Base-by-base conservation (phyloP, 331 rosid species). In the Quercus phellos region DNA sequence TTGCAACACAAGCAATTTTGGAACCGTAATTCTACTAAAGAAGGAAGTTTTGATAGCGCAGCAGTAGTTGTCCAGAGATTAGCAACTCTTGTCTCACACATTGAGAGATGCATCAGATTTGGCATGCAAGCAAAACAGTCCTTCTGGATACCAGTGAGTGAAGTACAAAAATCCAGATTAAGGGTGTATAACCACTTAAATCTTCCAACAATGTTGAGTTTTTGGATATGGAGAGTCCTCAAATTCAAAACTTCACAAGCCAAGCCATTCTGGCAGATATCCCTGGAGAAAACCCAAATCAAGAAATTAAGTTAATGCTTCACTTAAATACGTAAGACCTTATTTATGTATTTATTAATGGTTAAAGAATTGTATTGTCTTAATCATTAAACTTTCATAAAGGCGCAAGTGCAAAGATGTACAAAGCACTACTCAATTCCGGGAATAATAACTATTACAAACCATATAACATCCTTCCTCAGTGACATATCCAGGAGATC, bases 41-140 rank as follows among this genome's bases (percentile, higher is more conserved):
- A 89, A 69, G 94, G 92, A 70, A 92, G 92, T 84, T 86, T 92
- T 27, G 87, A 87, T 72, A 92, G 88, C 19, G 94, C 90, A 27
- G 94, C 90, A 77, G 81, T 78, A 56, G 96, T 90, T 80, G 96
- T 89, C 96, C 94, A 92, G 68, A 92, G 96, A 89, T 92, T 92
- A 79, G 92, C 74, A 80, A 92, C 84, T 73, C 90, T 85, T 53
- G 97, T 92, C 75, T 86, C 93, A 30, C 97, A 90, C 91, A 92
- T 78, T 6, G 97, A 92, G 63, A 92, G 92, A 60, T 80, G 73
- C 87, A 22, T 84, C 80, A 92, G 88, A 82, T 80, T 86, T 60
- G 97, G 97, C 96, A 92, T 90, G 86, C 90, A 88, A 55, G 80
- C 76, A 74, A 90, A 92, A 80, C 97, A 92, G 50, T 89, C 89